phyloP scores from a whole-genome alignment of 805 yeast species.

The Hanseniaspora occidentalis region DNA sequence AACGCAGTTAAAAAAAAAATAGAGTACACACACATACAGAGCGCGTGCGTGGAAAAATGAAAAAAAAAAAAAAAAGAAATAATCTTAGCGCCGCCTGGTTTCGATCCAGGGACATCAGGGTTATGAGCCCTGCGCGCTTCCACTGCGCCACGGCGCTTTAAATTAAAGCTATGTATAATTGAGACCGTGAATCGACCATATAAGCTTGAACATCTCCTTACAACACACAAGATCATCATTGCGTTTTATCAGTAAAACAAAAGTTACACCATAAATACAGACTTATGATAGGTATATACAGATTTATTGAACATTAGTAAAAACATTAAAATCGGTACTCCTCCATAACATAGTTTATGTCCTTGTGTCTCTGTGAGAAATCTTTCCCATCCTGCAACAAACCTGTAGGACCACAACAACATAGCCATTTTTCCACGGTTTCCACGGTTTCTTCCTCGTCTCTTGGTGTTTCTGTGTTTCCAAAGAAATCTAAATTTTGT shows the following conservation, averaged over 20 bases:
- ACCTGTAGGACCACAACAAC: conserved; percentile 21
- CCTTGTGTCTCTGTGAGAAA: conserved; percentile 12
- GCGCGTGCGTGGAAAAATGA: conserved; percentile 7
- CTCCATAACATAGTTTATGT: conserved; percentile 14
- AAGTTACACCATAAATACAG: neutral
- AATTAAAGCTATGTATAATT: neutral
- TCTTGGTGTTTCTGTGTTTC: neutral
- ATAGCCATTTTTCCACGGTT: conserved; percentile 15
- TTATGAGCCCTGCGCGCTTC: conserved; percentile 99
- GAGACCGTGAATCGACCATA: neutral
- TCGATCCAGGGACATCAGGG: conserved; percentile 98
- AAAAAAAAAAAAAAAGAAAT: conserved; percentile 17
- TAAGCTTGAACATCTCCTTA: neutral
- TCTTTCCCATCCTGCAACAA: conserved; percentile 12
- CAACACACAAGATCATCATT: no score
- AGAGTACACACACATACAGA: neutral
- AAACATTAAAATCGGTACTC: conserved; percentile 13
- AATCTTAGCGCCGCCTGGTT: conserved; percentile 79
- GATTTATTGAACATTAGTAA: no score
- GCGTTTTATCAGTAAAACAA: no score
- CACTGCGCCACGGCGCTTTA: conserved; percentile 94
- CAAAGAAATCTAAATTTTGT: neutral
- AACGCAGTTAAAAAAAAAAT: neutral
- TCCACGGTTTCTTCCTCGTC: neutral
- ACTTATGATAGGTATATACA: neutral